Base-by-base conservation (phyloP, 106 monocot species). In the Dendrobium catenatum region DNA sequence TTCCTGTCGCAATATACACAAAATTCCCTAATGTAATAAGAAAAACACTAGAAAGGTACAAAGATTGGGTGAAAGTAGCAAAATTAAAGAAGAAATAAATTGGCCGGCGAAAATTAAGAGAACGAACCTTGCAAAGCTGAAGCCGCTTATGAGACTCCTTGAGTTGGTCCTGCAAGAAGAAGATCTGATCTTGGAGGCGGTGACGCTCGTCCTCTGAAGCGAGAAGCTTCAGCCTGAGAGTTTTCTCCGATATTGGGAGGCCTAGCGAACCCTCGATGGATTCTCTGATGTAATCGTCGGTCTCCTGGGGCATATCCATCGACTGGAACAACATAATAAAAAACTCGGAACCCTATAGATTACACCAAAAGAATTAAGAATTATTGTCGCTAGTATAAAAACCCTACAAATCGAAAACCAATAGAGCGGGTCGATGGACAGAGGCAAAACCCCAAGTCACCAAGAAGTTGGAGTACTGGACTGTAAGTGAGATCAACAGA, bases 181-280 rank as follows among this genome's bases (percentile, higher is more conserved):
- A 93, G 73, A 93, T 81, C 74, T 86, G 90, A 78, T 93, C 92
- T 85, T 98, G 90, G 77, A 94, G 92, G 83, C 90, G 91, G 64
- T 70, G 88, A 73, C 92, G 89, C 6, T 82, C 79, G 58, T 92
- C 91, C 77, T 98, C 94, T 58, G 94, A 92, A 31, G 91, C 88
- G 48, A 89, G 75, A 80, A 98, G 90, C 88, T 90, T 98, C 61
- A 94, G 74, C 15, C 77, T 83, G 41, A 94, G 85, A 83, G 83
- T 89, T 66, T 86, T 86, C 42, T 77, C 81, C 18, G 92, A 89
- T 72, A 94, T 82, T 26, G 83, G 90, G 66, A 97, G 89, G 64
- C 90, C 92, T 9, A 97, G 79, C 18, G 92, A 92, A 58, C 82
- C 73, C 79, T 92, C 88, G 47, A 97, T 92, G 40, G 94, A 89